A percentile compares a stretch with the other conserved stretches of the same genome.
Conservation (phyloP, 345 rosid genomes). For the Camelina hispida region DNA sequence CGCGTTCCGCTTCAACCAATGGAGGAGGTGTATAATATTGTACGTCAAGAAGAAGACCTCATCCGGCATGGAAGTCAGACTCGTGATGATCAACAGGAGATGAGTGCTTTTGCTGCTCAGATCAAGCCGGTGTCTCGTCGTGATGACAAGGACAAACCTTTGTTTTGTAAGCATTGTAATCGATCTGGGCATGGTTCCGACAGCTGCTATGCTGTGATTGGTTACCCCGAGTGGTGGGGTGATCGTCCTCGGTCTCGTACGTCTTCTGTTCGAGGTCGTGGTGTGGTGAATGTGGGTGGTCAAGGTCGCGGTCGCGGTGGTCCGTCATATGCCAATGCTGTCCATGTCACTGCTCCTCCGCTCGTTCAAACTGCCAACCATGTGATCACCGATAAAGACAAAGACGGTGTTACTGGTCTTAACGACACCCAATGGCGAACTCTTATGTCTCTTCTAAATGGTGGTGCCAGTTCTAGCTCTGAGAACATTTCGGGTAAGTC, state of each 20-base stretch:
- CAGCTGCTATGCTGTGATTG: neutral
- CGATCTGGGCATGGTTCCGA: neutral
- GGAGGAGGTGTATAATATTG: neutral
- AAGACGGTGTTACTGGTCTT: too few relatives aligned
- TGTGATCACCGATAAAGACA: too few relatives aligned
- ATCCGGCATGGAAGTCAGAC: neutral
- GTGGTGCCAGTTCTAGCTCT: too few relatives aligned
- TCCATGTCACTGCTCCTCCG: too few relatives aligned
- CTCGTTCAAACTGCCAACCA: too few relatives aligned
- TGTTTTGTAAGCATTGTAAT: neutral
- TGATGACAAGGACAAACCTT: too few relatives aligned
- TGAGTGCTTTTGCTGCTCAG: neutral
- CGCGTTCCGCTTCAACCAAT: neutral
- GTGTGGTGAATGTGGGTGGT: fast-evolving
- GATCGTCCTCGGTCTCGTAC: neutral
- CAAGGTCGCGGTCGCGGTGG: neutral
- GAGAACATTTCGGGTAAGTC: too few relatives aligned
- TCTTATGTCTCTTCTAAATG: too few relatives aligned
- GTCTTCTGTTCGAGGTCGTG: neutral
- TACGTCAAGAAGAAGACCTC: neutral
- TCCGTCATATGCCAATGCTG: too few relatives aligned
- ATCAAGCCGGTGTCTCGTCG: too few relatives aligned
- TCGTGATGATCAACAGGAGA: neutral
- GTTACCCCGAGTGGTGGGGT: neutral
- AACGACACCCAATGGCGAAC: too few relatives aligned